Evolutionary conservation across 2,329 filamentous ascomycete species (phyloP).

Genomic region (Talaromyces amestolkiae): DNA sequence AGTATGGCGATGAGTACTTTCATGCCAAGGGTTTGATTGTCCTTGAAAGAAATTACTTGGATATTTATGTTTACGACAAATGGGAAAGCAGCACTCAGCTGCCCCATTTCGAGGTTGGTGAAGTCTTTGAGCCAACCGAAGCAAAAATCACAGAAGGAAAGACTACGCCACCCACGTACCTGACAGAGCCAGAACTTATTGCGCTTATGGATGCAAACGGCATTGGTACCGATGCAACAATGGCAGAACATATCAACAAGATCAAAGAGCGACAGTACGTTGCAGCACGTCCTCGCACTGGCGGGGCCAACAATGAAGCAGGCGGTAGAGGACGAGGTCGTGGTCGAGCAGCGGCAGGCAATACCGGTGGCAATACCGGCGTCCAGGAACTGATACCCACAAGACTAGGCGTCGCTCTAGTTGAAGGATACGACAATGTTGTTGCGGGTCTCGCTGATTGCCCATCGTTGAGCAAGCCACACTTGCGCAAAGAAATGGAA

Average conservation of each 20-base stretch:
- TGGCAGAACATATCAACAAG: slow-evolving; percentile 97
- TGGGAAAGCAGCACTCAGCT: slow-evolving; percentile 87
- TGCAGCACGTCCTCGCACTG: slow-evolving; percentile 53
- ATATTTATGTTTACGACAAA: slow-evolving; percentile 93
- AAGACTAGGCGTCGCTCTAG: slow-evolving; percentile 82
- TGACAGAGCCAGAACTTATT: slow-evolving; percentile 94
- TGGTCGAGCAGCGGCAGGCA: slow-evolving; percentile 9
- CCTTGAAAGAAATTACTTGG: slow-evolving; percentile 84
- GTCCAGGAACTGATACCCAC: slow-evolving; percentile 91
- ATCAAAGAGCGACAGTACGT: slow-evolving; percentile 91
- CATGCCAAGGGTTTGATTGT: slow-evolving; percentile 80
- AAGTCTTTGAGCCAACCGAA: slow-evolving; percentile 82
- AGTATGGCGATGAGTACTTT: slow-evolving; percentile 81
- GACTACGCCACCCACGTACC: slow-evolving; percentile 76
- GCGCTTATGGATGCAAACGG: slow-evolving; percentile 97
- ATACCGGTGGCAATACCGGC: slow-evolving; percentile 16
- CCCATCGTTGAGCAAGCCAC: slow-evolving; percentile 84
- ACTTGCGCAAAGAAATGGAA: slow-evolving; percentile 97
- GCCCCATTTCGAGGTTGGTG: slow-evolving; percentile 74
- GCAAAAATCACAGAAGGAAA: slow-evolving; percentile 89
- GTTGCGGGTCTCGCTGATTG: slow-evolving; percentile 69
- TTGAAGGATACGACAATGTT: slow-evolving; percentile 92
- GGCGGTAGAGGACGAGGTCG: slow-evolving; percentile 26
- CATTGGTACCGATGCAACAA: slow-evolving; percentile 96
- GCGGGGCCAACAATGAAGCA: slow-evolving; percentile 1